Base-by-base conservation (phyloP, 2,329 filamentous ascomycete genomes). In the Colletotrichum viniferum region DNA sequence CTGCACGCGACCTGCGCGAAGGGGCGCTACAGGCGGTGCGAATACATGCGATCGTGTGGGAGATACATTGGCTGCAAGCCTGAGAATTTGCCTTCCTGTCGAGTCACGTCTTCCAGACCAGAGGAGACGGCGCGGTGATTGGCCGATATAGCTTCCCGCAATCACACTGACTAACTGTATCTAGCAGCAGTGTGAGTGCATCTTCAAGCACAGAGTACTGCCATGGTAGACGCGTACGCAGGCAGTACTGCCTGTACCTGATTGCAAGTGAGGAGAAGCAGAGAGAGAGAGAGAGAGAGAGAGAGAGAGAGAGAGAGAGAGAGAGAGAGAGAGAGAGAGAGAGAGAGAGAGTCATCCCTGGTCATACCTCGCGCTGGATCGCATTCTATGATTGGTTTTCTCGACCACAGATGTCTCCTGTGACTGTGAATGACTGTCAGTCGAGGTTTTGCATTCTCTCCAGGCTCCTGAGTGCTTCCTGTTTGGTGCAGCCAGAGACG, bases 141-240 rank as follows among this genome's bases (percentile, higher is more conserved):
- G 69, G 73, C 43, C 21, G n/a, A 48, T 8, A 26, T n/a, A 7
- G 38, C 55, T 21, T 30, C 55, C 18, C 32, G 55, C 52, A 55
- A 73, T 75, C 73, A 75, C 73, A 75, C 56, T 7, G 38, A 52
- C 73, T 73, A 75, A 43, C 69, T 70, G 34, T 4, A 64, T 60
- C 30, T 4, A 34, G 21, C 18, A 36, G 14, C 18, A 62, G 65
- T 18, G 52, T 38, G 64, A 52, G 55, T 21, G 18, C 65, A 60
- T 30, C 65, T 38, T 26, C 26, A 21, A 63, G 65, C 65, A 58
- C n/a, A 67, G 26, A 30, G 21, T n/a, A 16, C 38, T 65, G 36
- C 43, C n/a, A 52, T 21, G 7, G n/a, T 21, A 52, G 12, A 52
- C 43, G 7, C 10, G 43, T 13, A 21, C 43, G 43, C 43, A 21